Evolutionary conservation across 2,329 filamentous ascomycete species (phyloP).

Genomic region (Zalaria obscura): DNA sequence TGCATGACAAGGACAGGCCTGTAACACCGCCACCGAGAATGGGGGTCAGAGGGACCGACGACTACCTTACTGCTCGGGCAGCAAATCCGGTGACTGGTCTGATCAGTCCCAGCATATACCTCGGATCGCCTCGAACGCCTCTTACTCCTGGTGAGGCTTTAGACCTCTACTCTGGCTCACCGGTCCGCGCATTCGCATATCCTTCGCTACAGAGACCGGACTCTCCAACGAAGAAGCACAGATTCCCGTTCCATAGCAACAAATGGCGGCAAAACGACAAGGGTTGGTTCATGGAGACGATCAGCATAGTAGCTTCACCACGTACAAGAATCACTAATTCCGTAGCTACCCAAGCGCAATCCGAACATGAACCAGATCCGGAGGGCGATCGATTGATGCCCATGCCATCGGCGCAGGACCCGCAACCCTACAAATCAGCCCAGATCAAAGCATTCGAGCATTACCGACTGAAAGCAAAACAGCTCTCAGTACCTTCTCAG

Average conservation of each 20-base stretch:
- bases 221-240: neutral
- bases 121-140: slow-evolving; percentile 10
- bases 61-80: slow-evolving; percentile 20
- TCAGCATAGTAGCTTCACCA: slow-evolving; percentile 6
- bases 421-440: slow-evolving; percentile 17
- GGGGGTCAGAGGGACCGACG: slow-evolving; percentile 20
- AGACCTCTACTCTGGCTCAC: slow-evolving; percentile 7
- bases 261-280: slow-evolving; percentile 7
- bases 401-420: slow-evolving; percentile 20
- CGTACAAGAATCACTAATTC: neutral
- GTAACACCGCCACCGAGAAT: slow-evolving; percentile 7
- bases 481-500: slow-evolving; percentile 9
- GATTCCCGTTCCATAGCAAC: neutral
- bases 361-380: neutral
- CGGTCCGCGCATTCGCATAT: neutral
- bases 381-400: slow-evolving; percentile 14
- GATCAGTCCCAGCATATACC: slow-evolving; percentile 17
- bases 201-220: neutral
- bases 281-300: slow-evolving; percentile 10
- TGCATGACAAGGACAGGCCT: neutral
- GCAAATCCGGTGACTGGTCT: slow-evolving; percentile 19
- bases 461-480: slow-evolving; percentile 13
- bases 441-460: slow-evolving; percentile 17
- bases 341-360: neutral
- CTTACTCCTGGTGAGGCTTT: slow-evolving; percentile 17